Percentiles rank a stretch among this genome's conserved stretches.
Conservation (phyloP, 176 grass and related monocot genomes). For the Eragrostis curvula region DNA sequence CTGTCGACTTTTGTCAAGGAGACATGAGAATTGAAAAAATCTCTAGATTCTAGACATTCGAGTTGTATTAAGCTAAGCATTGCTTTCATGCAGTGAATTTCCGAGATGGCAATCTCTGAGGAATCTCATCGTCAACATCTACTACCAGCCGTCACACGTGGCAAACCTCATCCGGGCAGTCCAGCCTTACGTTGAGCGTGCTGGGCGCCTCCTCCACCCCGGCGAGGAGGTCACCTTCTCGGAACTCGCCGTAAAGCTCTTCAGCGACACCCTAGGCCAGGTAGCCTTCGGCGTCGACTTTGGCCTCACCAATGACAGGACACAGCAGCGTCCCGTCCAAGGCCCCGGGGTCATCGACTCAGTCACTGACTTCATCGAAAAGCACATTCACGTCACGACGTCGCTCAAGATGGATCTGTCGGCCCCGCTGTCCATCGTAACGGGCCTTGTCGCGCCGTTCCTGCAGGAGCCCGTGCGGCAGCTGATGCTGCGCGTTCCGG, state of each 20-base stretch:
- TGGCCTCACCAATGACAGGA: slow-evolving; percentile 37
- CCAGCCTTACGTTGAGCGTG: slow-evolving; percentile 38
- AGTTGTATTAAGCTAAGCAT: too few species aligned
- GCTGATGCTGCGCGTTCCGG: slow-evolving; percentile 41
- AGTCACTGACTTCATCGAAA: slow-evolving; percentile 42
- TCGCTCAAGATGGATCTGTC: slow-evolving; percentile 54
- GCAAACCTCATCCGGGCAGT: slow-evolving; percentile 56
- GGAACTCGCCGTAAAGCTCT: slow-evolving; percentile 21
- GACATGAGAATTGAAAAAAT: too few species aligned
- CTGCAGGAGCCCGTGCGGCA: slow-evolving; percentile 49
- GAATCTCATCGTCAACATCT: slow-evolving; percentile 60
- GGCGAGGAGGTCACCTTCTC: slow-evolving; percentile 45
- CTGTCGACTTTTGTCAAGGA: too few species aligned
- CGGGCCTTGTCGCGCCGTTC: slow-evolving; percentile 48
- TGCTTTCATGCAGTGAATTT: slow-evolving; percentile 38
- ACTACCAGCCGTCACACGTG: slow-evolving; percentile 71
- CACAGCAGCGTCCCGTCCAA: background rate
- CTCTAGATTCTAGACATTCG: too few species aligned
- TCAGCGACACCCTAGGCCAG: slow-evolving; percentile 28
- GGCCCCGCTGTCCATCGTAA: slow-evolving; percentile 52
- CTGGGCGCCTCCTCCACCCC: background rate
- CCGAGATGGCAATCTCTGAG: slow-evolving; percentile 61
- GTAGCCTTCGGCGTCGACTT: slow-evolving; percentile 40
- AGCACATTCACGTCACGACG: slow-evolving; percentile 55
- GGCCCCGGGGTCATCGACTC: background rate